Percentiles rank a stretch among this genome's conserved stretches.
phyloP scores from a whole-genome alignment of 2,329 filamentous ascomycete genomes.

The Nemania bipapillata region DNA sequence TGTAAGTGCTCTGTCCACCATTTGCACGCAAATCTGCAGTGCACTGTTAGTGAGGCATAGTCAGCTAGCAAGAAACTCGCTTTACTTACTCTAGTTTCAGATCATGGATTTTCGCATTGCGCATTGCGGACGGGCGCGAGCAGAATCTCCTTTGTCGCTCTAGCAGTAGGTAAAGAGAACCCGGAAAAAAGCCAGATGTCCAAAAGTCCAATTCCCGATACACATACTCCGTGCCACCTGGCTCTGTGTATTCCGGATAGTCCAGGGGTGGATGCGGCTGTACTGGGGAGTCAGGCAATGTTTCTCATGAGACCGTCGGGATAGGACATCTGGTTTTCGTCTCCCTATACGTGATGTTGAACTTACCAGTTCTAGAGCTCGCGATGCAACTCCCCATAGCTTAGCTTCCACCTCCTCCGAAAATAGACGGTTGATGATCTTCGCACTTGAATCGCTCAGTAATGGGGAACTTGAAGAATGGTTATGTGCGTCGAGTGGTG shows the following conservation, averaged over 20 bases:
- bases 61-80: not conserved
- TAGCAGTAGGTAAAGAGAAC: slow-evolving; percentile 56
- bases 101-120: slow-evolving; percentile 33
- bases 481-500: not conserved
- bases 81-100: slow-evolving; percentile 46
- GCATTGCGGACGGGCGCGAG: not conserved
- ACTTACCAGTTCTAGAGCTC: not conserved
- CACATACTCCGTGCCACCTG: slow-evolving; percentile 53
- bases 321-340: not conserved
- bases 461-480: not conserved
- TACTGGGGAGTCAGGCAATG: not conserved
- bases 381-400: not conserved
- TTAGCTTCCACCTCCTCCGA: not conserved
- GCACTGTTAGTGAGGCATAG: not conserved
- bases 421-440: not conserved
- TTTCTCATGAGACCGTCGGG: not conserved
- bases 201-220: slow-evolving; percentile 58
- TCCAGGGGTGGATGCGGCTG: not conserved
- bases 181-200: slow-evolving; percentile 63
- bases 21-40: slow-evolving; percentile 49
- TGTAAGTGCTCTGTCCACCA: slow-evolving; percentile 58
- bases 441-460: not conserved
- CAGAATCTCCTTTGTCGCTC: slow-evolving; percentile 50
- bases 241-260: slow-evolving; percentile 54
- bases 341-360: not conserved